A percentile compares a stretch with the other conserved stretches of the same genome.
phyloP scores from a whole-genome alignment of 169 alveolate genomes.

The Plasmodium chabaudi region DNA sequence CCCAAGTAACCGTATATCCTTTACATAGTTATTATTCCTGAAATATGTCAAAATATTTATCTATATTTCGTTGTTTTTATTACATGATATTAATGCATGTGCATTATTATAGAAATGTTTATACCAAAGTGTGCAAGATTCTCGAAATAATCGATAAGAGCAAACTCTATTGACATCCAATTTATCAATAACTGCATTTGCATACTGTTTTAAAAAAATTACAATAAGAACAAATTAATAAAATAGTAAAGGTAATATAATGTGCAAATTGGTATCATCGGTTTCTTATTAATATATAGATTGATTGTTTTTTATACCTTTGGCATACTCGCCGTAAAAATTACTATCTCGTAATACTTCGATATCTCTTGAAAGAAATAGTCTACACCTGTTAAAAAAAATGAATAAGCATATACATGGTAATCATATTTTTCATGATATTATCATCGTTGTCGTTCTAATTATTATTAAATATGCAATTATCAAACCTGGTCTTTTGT shows the following conservation, averaged over 20 bases:
- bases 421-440: background rate
- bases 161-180: constrained; percentile 82
- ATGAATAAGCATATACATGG: background rate
- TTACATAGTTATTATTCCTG: constrained; percentile 87
- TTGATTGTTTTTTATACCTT: constrained; percentile 40
- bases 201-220: constrained; percentile 79
- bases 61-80: background rate
- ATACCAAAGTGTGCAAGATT: constrained; percentile 83
- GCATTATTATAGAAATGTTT: background rate
- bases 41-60: background rate
- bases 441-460: background rate
- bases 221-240: constrained; percentile 3
- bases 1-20: constrained; percentile 90
- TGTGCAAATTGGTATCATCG: background rate
- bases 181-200: constrained; percentile 88
- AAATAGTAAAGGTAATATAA: background rate
- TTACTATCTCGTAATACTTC: constrained; percentile 85
- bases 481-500: constrained; percentile 84
- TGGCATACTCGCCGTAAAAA: constrained; percentile 88
- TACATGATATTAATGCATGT: background rate
- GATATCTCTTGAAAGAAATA: constrained; percentile 82
- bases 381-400: constrained; percentile 83
- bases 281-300: background rate
- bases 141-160: constrained; percentile 87
- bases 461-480: background rate